Evolutionary conservation across 768 basidiomycete species (phyloP).

Genomic region (Suillus sp.): DNA sequence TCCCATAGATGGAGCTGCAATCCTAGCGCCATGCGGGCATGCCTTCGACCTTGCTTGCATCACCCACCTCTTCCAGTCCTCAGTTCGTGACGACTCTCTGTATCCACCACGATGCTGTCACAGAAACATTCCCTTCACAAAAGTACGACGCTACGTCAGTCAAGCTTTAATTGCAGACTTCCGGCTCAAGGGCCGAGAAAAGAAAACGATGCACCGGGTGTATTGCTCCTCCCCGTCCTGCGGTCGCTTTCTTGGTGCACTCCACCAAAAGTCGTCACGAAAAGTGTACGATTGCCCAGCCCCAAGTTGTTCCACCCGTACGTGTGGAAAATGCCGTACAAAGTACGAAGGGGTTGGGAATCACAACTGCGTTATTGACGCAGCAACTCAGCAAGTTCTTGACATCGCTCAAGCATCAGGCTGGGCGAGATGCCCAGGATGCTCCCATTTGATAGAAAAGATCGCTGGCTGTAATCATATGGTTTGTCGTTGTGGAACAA

Average conservation of each 20-base stretch:
- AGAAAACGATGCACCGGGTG: conserved; percentile 25
- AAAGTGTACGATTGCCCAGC: conserved; percentile 11
- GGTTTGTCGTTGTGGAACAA: conserved; percentile 10
- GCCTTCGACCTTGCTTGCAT: conserved; percentile 31
- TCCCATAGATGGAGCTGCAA: conserved; percentile 14
- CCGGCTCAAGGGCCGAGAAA: conserved; percentile 25
- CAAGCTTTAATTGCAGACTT: conserved; percentile 15
- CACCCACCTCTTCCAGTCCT: conserved; percentile 27
- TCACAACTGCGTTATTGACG: conserved; percentile 8
- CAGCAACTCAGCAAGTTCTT: conserved; percentile 6
- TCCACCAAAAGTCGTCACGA: conserved; percentile 24
- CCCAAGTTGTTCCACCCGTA: conserved; percentile 14
- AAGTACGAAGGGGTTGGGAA: conserved; percentile 11
- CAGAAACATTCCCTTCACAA: conserved; percentile 19
- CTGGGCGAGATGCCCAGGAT: conserved; percentile 9
- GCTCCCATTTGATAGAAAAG: conserved; percentile 9
- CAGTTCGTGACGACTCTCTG: conserved; percentile 33
- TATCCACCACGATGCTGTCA: conserved; percentile 36
- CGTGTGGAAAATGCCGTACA: conserved; percentile 13
- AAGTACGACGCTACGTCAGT: conserved; percentile 21
- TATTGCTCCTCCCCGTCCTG: conserved; percentile 30
- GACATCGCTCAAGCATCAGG: conserved; percentile 9
- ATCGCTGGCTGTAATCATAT: conserved; percentile 9
- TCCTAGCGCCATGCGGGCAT: conserved; percentile 29
- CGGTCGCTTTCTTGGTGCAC: conserved; percentile 30